Evolutionary conservation across 331 rosid species (phyloP).

Genomic region (Pyrus hybrid): DNA sequence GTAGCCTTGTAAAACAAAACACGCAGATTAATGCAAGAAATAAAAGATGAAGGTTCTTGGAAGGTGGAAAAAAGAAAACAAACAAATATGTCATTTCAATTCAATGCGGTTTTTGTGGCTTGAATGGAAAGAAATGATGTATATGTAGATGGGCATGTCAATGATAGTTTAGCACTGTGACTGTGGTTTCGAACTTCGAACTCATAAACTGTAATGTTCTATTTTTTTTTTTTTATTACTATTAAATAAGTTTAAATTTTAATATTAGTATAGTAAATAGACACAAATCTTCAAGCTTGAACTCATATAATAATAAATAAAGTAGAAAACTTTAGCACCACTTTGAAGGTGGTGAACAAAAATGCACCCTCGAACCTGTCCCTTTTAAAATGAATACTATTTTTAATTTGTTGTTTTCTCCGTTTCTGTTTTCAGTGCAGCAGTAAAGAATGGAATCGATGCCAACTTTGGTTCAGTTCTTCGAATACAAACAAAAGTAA

Average conservation of each 20-base stretch:
- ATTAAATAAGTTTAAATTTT: too few relatives aligned
- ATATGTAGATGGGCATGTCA: not conserved
- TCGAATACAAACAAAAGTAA: slow-evolving; percentile 27
- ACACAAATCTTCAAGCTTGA: too few relatives aligned
- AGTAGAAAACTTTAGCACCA: too few relatives aligned
- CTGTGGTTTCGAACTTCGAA: not conserved
- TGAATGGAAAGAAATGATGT: slow-evolving; percentile 4
- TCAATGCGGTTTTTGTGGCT: not conserved
- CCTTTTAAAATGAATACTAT: too few relatives aligned
- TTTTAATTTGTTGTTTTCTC: not conserved
- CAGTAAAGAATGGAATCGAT: slow-evolving; percentile 14
- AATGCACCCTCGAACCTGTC: too few relatives aligned
- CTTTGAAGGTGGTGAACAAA: too few relatives aligned
- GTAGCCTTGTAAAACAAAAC: too few relatives aligned
- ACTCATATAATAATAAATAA: too few relatives aligned
- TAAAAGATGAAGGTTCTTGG: slow-evolving; percentile 27
- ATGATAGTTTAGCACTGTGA: not conserved
- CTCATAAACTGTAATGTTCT: too few relatives aligned
- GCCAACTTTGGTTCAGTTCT: slow-evolving; percentile 11
- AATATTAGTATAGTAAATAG: fast-evolving
- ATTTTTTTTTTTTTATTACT: too few relatives aligned
- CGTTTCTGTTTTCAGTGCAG: slow-evolving; percentile 9
- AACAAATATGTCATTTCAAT: slow-evolving; percentile 6
- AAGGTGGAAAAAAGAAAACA: slow-evolving; percentile 20
- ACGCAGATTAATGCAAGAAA: not conserved